These are phyloP conservation scores for Botrytis deweyae DNA, from an alignment of 2,329 filamentous ascomycete species.

Conservation along the genomic window DNA sequence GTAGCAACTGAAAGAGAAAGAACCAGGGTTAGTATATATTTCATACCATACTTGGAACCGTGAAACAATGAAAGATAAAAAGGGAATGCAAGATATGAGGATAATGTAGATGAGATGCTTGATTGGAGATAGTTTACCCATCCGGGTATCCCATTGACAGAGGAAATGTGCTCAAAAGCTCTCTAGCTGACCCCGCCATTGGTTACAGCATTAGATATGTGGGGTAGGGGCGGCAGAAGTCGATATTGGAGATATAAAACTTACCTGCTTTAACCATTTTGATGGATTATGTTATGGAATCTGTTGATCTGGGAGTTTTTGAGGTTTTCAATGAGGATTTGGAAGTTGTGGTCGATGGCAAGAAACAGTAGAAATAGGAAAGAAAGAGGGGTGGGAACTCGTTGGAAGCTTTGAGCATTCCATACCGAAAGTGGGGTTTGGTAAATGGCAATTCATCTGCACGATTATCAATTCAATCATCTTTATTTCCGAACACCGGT, in stretches of 20 bases:
- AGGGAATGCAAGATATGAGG: neutral
- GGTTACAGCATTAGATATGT: conserved; percentile 17
- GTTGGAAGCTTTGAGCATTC: conserved; percentile 9
- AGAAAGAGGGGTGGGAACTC: conserved; percentile 13
- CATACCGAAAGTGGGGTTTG: conserved; percentile 15
- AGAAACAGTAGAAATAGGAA: conserved; percentile 14
- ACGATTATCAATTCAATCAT: conserved; percentile 14
- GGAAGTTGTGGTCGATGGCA: conserved; percentile 10
- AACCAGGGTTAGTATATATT: conserved; percentile 15
- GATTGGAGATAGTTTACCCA: conserved; percentile 39
- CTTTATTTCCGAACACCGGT: neutral
- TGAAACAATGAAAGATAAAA: neutral
- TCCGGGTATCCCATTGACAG: conserved; percentile 46
- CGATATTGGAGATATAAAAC: conserved; percentile 42
- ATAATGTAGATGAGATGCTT: conserved; percentile 36
- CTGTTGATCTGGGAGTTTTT: conserved; percentile 12
- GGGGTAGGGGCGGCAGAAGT: conserved; percentile 19
- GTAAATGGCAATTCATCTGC: neutral
- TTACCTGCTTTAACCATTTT: conserved; percentile 99
- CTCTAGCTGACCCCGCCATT: conserved; percentile 45
- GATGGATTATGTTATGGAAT: conserved; percentile 47
- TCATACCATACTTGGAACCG: neutral
- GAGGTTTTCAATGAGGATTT: neutral
- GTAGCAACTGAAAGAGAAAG: conserved; percentile 69
- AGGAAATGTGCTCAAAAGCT: conserved; percentile 61